These are phyloP conservation scores for Fusarium papillatum DNA, from an alignment of 2,329 filamentous ascomycete genomes.

Conservation along the genomic window DNA sequence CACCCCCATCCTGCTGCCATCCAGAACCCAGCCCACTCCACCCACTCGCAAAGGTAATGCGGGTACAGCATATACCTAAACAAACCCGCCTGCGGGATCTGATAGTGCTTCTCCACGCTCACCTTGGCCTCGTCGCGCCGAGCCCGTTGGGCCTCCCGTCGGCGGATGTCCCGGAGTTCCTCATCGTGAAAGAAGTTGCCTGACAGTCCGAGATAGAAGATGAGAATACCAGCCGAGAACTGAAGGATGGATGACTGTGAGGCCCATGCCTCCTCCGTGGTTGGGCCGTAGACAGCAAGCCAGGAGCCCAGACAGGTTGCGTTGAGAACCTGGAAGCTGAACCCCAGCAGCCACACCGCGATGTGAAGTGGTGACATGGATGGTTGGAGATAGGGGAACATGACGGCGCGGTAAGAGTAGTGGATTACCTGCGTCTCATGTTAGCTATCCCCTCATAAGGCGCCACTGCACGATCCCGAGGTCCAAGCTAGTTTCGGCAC, in stretches of 20 bases:
- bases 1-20: constrained; percentile 78
- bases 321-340: constrained; percentile 85
- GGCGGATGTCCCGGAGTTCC: constrained; percentile 87
- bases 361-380: constrained; percentile 93
- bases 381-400: constrained; percentile 86
- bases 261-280: constrained; percentile 66
- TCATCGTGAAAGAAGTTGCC: constrained; percentile 93
- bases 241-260: constrained; percentile 55
- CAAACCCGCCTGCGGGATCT: constrained; percentile 85
- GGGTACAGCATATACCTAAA: constrained; percentile 90
- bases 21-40: constrained; percentile 95
- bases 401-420: constrained; percentile 90
- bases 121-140: constrained; percentile 48
- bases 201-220: constrained; percentile 83
- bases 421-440: constrained; percentile 73
- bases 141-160: constrained; percentile 70
- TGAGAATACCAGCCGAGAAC: constrained; percentile 74
- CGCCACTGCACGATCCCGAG: constrained; percentile 18
- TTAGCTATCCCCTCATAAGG: constrained; percentile 19
- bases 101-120: constrained; percentile 80
- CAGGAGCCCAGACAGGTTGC: constrained; percentile 83
- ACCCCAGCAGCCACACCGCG: constrained; percentile 73
- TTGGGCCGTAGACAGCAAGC: constrained; percentile 85
- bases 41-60: constrained; percentile 97
- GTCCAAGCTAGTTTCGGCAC: background rate